Base-by-base conservation (phyloP, 2,329 filamentous ascomycete species). In the Plenodomus biglobosus region DNA sequence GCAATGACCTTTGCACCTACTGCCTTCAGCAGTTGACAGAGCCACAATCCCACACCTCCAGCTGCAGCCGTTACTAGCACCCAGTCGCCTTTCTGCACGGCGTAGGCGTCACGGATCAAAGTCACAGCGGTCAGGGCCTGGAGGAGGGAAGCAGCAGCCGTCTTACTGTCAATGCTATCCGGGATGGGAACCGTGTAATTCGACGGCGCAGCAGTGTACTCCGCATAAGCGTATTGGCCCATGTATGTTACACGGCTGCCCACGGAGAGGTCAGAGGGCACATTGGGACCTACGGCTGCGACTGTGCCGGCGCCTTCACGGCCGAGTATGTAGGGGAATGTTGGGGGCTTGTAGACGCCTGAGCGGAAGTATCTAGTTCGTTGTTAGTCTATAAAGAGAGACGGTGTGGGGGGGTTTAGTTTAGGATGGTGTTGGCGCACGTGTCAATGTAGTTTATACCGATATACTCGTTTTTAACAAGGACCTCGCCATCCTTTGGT, bases 381-480 rank as follows among this genome's bases (percentile, higher is more conserved):
- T 13, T 3, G 11, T 38, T 18, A 44, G 18, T 16, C 13, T 7
- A n/a, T 7, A 22, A n/a, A n/a, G n/a, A n/a, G n/a, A n/a, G n/a
- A n/a, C n/a, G n/a, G n/a, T n/a, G n/a, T n/a, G n/a, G n/a, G 34
- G 2, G 44, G 20, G 8, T 15, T 18, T 42, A 17, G 10, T 15
- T 17, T 18, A 8, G 17, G 20, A 3, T 38, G 41, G 17, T 21
- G 5, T 10, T 38, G 19, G 40, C 64, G 53, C 71, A 85, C 80
- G 82, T 95, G 73, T 96, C 92, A 64, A 96, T 95, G 75, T 82
- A 96, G 75, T 96, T 96, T 52, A 96, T 77, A 50, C 91, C 92
- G 40, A 87, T 79, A 68, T 82, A 88, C 55, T 86, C 83, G 72
- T 95, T 95, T 73, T 86, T 87, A 49, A 96, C 82, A 3, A 96